These are phyloP conservation scores for Scalesia atractyloides DNA, from an alignment of 129 eudicot genomes.

Conservation along the genomic window DNA sequence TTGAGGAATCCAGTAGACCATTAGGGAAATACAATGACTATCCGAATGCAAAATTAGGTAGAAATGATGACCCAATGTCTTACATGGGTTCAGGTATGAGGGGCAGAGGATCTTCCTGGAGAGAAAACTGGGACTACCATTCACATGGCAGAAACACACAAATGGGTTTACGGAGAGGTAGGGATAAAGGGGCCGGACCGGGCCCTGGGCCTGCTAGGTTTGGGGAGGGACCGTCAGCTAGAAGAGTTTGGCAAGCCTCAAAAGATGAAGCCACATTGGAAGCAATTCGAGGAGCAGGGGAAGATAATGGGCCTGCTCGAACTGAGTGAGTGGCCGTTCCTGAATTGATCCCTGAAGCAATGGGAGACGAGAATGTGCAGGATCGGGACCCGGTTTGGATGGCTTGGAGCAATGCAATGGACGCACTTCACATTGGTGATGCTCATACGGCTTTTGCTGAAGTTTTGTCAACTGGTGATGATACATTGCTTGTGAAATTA, in stretches of 20 bases:
- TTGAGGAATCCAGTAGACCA: conserved; percentile 70
- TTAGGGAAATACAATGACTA: conserved; percentile 63
- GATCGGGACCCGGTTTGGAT: conserved; percentile 94
- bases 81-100: conserved; percentile 50
- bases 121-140: conserved; percentile 78
- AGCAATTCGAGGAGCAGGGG: conserved; percentile 96
- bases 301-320: conserved; percentile 72
- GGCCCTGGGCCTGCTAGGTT: conserved; percentile 64
- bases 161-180: conserved; percentile 60
- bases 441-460: conserved; percentile 86
- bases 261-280: conserved; percentile 96
- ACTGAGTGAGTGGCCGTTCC: conserved; percentile 74
- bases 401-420: conserved; percentile 97
- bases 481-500: conserved; percentile 81
- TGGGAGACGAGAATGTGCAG: conserved; percentile 68
- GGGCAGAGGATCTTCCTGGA: conserved; percentile 73
- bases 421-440: conserved; percentile 85
- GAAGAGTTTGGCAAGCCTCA: conserved; percentile 99
- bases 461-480: conserved; percentile 85
- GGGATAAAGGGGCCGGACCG: conserved; percentile 73
- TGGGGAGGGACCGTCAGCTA: conserved; percentile 99
- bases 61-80: conserved; percentile 52
- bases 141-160: conserved; percentile 60
- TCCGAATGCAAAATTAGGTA: conserved; percentile 56
- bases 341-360: conserved; percentile 81